Percentiles rank a stretch among this genome's conserved stretches.
These are phyloP conservation scores for Penicillium sp. DNA, from an alignment of 2,329 filamentous ascomycete genomes.

Conservation along the genomic window DNA sequence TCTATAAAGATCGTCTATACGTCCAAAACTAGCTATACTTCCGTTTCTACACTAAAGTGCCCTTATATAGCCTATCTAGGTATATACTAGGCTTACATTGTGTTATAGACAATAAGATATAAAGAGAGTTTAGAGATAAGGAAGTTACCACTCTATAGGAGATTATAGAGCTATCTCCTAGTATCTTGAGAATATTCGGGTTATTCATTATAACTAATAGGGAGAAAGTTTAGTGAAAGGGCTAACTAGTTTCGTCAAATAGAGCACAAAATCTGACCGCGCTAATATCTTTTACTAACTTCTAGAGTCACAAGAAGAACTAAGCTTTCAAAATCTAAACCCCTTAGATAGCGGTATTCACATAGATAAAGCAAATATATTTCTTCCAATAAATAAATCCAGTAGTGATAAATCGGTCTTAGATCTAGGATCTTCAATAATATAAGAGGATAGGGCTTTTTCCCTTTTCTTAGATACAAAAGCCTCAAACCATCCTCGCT, in stretches of 20 bases:
- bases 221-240: constrained; percentile 62
- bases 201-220: constrained; percentile 59
- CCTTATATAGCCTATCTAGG: constrained; percentile 59
- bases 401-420: neutral
- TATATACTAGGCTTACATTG: constrained; percentile 63
- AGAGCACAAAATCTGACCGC: constrained; percentile 32
- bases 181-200: constrained; percentile 62
- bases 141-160: constrained; percentile 57
- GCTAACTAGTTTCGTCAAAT: constrained; percentile 56
- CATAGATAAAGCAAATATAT: neutral
- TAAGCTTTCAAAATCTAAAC: neutral
- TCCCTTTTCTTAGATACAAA: neutral
- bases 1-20: constrained; percentile 40
- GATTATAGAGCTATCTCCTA: constrained; percentile 61
- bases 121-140: constrained; percentile 44
- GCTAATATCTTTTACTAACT: constrained; percentile 15
- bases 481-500: neutral
- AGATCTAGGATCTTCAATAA: neutral
- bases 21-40: constrained; percentile 37
- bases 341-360: neutral
- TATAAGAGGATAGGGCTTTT: neutral
- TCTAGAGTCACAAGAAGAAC: no score
- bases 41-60: constrained; percentile 63
- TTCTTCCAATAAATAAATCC: neutral
- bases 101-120: constrained; percentile 61